Conservation (phyloP, 176 grass and related monocot species). For the Eremochloa ophiuroides region DNA sequence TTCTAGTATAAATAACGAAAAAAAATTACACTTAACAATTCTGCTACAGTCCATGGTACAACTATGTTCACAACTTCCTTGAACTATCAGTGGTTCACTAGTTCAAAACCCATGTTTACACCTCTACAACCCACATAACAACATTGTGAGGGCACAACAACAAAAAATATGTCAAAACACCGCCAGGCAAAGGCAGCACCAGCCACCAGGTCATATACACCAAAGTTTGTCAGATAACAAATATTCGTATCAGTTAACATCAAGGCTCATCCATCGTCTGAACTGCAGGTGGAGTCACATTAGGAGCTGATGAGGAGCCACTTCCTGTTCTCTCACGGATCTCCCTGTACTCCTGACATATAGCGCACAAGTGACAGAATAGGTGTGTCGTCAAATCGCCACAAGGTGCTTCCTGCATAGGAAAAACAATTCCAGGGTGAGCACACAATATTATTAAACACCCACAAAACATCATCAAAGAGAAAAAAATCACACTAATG, state of each 20-base stretch:
- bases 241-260: neutral
- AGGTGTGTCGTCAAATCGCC: conserved; percentile 81
- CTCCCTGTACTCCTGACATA: conserved; percentile 93
- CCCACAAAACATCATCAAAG: neutral
- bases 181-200: neutral
- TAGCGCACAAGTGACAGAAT: conserved; percentile 85
- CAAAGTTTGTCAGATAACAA: conserved; percentile 12
- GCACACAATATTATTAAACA: neutral
- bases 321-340: conserved; percentile 56
- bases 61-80: neutral
- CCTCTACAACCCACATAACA: neutral
- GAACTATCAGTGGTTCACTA: neutral
- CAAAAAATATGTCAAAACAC: conserved; percentile 2
- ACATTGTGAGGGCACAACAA: conserved; percentile 11
- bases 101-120: conserved; percentile 2
- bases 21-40: neutral
- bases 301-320: conserved; percentile 15
- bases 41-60: neutral
- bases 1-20: neutral
- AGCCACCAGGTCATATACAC: neutral
- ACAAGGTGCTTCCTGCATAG: conserved; percentile 74
- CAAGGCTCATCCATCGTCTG: conserved; percentile 67
- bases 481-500: neutral
- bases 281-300: conserved; percentile 47
- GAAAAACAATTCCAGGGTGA: neutral